Evolutionary conservation across 768 basidiomycete species (phyloP).

Genomic region (Dacryopinax primogenitus): DNA sequence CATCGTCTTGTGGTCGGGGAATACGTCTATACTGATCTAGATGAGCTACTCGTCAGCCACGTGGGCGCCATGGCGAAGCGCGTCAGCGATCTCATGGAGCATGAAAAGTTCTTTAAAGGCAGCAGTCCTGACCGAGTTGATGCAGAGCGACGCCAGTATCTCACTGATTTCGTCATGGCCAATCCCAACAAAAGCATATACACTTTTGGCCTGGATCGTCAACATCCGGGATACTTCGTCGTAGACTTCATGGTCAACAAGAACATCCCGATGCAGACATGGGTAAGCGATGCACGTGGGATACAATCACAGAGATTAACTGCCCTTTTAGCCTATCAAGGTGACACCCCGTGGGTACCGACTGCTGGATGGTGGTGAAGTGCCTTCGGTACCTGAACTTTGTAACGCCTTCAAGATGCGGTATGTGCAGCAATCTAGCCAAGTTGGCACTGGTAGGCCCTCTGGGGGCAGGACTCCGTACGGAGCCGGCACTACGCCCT

Average conservation of each 20-base stretch:
- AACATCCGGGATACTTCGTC: conserved; percentile 83
- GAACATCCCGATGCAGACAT: conserved; percentile 75
- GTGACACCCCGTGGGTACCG: conserved; percentile 81
- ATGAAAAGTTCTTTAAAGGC: conserved; percentile 87
- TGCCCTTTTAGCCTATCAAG: conserved; percentile 52
- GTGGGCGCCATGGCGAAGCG: conserved; percentile 86
- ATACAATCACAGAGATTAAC: not conserved
- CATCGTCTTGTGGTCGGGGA: conserved; percentile 60
- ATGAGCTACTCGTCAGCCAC: conserved; percentile 94
- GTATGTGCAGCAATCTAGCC: conserved; percentile 66
- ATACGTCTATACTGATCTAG: conserved; percentile 83
- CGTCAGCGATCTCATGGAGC: conserved; percentile 86
- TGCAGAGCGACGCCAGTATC: conserved; percentile 50
- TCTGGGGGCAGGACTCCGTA: conserved; percentile 70
- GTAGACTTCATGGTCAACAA: conserved; percentile 89
- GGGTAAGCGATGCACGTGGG: conserved; percentile 43
- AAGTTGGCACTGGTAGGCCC: conserved; percentile 36
- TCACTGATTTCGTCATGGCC: conserved; percentile 82
- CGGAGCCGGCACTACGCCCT: conserved; percentile 33
- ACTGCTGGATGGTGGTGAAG: conserved; percentile 69
- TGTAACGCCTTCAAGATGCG: conserved; percentile 95
- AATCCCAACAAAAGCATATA: conserved; percentile 93
- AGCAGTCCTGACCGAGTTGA: conserved; percentile 17
- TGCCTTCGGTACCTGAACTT: conserved; percentile 80
- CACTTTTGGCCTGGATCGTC: conserved; percentile 82